These are phyloP conservation scores for Ascoidea tarda DNA, from an alignment of 805 yeast genomes.

Conservation along the genomic window DNA sequence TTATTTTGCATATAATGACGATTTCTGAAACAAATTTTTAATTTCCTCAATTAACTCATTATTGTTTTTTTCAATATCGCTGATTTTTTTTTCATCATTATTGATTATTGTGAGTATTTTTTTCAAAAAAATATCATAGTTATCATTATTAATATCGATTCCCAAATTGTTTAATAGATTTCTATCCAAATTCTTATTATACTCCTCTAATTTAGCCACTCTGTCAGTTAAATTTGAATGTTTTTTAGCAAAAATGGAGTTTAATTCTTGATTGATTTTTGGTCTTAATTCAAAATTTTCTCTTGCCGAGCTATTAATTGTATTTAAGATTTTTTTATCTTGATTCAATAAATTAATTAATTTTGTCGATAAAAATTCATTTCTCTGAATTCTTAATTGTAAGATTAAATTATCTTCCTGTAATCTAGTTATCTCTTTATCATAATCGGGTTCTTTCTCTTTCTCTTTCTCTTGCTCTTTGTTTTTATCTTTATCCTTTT, in stretches of 20 bases:
- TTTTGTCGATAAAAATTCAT: not conserved
- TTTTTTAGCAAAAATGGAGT: not conserved
- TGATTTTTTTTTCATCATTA: constrained; percentile 1
- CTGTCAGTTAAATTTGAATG: not conserved
- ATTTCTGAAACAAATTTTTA: too few relatives aligned
- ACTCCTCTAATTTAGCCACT: not conserved
- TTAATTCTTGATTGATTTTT: not conserved
- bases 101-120: not conserved
- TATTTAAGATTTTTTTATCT: not conserved
- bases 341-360: not conserved
- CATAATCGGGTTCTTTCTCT: constrained; percentile 11
- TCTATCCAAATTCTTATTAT: not conserved
- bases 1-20: too few relatives aligned
- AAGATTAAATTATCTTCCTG: not conserved
- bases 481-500: constrained; percentile 8
- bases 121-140: not conserved
- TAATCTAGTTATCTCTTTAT: not conserved
- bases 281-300: not conserved
- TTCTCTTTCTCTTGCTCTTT: constrained; percentile 1
- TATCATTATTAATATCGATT: not conserved
- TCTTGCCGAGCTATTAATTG: not conserved
- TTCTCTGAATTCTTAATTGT: not conserved
- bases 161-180: not conserved
- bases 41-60: too few relatives aligned
- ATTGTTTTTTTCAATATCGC: too few relatives aligned